Conservation (phyloP, 2,329 filamentous ascomycete genomes). For the Diaporthe sp. region DNA sequence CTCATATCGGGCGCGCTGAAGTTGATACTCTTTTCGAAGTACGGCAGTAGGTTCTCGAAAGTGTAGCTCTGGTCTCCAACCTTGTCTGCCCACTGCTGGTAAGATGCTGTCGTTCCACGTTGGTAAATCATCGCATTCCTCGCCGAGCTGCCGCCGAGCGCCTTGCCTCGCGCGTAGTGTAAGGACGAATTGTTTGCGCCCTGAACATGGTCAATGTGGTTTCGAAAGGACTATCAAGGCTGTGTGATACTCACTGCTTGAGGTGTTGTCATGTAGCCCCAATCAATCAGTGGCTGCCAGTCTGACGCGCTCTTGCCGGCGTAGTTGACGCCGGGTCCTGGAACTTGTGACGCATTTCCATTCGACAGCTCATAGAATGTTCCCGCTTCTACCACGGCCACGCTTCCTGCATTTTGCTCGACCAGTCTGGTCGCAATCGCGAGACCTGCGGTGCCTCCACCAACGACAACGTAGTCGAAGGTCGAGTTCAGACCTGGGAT, state of each 20-base stretch:
- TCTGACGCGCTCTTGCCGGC: not conserved
- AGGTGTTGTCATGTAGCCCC: conserved; percentile 21
- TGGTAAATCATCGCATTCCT: conserved; percentile 24
- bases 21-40: conserved; percentile 28
- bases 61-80: conserved; percentile 31
- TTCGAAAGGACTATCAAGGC: not conserved
- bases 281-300: conserved; percentile 21
- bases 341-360: conserved; percentile 11
- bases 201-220: not conserved
- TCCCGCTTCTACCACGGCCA: conserved; percentile 18
- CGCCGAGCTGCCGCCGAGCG: conserved; percentile 18
- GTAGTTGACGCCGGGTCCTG: not conserved
- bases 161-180: conserved; percentile 24
- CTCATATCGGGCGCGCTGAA: conserved; percentile 25
- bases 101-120: not conserved
- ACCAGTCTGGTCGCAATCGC: conserved; percentile 6
- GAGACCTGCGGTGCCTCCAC: conserved; percentile 25
- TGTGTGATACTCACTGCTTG: conserved; percentile 22
- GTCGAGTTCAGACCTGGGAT: conserved; percentile 36
- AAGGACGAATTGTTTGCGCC: conserved; percentile 8
- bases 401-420: not conserved
- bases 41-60: conserved; percentile 21
- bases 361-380: conserved; percentile 15
- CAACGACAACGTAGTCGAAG: conserved; percentile 29
- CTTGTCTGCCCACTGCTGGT: conserved; percentile 26